Evolutionary conservation across 2,329 filamentous ascomycete species (phyloP).

Genomic region (Xylariales sp.): DNA sequence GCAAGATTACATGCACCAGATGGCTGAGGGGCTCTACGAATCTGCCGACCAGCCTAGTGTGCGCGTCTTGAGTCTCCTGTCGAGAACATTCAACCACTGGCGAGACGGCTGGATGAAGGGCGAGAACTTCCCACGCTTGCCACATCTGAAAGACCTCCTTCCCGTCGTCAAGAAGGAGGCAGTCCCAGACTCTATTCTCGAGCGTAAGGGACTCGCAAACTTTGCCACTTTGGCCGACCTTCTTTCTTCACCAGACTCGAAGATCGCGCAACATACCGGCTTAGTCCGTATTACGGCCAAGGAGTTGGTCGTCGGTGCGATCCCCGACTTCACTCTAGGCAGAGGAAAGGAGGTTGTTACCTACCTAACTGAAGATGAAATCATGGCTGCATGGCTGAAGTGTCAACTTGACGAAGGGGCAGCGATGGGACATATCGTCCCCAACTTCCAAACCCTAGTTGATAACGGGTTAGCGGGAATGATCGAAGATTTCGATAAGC

Average conservation of each 20-base stretch:
- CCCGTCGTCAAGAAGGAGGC: not conserved
- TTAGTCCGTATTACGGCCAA: constrained; percentile 29
- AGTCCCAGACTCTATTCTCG: constrained; percentile 28
- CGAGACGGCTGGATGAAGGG: constrained; percentile 38
- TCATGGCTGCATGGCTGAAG: constrained; percentile 34
- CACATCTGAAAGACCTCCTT: constrained; percentile 34
- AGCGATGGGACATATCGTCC: constrained; percentile 35
- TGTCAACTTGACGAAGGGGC: constrained; percentile 25
- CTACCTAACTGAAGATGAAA: constrained; percentile 32
- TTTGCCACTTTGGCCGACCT: constrained; percentile 26
- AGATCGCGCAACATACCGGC: constrained; percentile 26
- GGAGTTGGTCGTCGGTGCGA: constrained; percentile 32
- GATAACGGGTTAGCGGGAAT: constrained; percentile 26
- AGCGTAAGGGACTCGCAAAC: constrained; percentile 36
- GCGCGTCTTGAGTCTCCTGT: constrained; percentile 33
- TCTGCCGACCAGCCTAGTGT: constrained; percentile 31
- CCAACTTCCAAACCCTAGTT: constrained; percentile 34
- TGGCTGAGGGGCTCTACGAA: constrained; percentile 31
- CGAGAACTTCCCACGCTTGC: constrained; percentile 30
- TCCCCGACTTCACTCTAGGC: constrained; percentile 35
- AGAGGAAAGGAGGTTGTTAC: constrained; percentile 35
- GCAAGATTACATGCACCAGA: constrained; percentile 37
- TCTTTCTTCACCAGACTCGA: constrained; percentile 29
- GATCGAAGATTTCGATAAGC: constrained; percentile 23
- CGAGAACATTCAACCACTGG: constrained; percentile 36